Base-by-base conservation (phyloP, 2,329 filamentous ascomycete species). In the Hymenoscyphus scutula region DNA sequence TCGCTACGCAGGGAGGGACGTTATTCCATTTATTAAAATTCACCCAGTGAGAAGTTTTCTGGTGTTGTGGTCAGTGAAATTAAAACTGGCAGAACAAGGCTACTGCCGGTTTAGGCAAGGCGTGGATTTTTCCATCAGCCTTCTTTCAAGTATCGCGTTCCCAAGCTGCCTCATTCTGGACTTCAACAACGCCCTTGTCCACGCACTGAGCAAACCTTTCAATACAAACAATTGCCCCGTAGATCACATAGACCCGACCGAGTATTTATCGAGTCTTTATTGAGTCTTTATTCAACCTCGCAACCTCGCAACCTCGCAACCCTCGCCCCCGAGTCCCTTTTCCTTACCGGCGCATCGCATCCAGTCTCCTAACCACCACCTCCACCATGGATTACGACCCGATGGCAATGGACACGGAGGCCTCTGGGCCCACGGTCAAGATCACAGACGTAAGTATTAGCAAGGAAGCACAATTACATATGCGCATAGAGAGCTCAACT, bases 341-440 rank as follows among this genome's bases (percentile, higher is more conserved):
- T 23, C 45, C 10, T 25, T 19, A 25, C 19, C 45, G 19, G 45
- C 45, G 45, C 45, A 51, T 30, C 0, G 45, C 45, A 51, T 30
- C 0, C 53, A 27, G 25, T 23, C 29, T n/a, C 1, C 51, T 3
- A 54, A 5, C 7, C 23, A 56, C 7, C 48, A 59, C 54, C 58
- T 60, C 63, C 70, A 76, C 67, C 65, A 82, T 82, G 80, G 80
- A 82, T 69, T 81, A 80, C 74, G 79, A 81, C 62, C 68, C 72
- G 8, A 77, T 77, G 75, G 71, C 72, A 56, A 69, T 77, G 70
- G 77, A 79, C 63, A 72, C 68, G 70, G 77, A 78, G 67, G 77
- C 79, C 69, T 71, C 74, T 66, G 81, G 79, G 66, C 78, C 78
- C 45, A 72, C 73, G 65, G 77, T 82, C 53, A 80, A 77, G 62